phyloP scores from a whole-genome alignment of 495 filamentous ascomycete species.

The Terfezia boudieri region DNA sequence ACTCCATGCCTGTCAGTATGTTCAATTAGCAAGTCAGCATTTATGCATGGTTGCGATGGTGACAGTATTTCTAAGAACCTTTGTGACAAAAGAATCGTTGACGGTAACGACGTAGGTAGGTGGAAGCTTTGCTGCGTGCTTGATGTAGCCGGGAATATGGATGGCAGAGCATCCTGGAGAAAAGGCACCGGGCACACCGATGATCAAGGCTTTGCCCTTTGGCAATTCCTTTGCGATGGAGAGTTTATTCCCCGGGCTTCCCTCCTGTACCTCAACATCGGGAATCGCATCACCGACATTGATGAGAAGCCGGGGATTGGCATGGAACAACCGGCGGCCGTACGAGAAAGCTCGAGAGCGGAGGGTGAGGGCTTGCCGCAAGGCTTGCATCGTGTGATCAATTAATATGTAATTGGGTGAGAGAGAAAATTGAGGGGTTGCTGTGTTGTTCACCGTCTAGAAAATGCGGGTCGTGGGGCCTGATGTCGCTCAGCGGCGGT shows the following conservation, averaged over 20 bases:
- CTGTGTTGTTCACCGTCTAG: no score
- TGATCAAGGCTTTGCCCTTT: constrained; percentile 43
- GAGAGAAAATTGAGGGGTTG: no score
- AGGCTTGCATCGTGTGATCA: no score
- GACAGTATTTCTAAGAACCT: constrained; percentile 20
- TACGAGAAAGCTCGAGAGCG: background rate
- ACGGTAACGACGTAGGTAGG: constrained; percentile 61
- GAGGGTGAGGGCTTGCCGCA: no score
- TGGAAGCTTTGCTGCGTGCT: constrained; percentile 48
- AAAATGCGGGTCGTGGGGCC: no score
- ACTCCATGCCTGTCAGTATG: background rate
- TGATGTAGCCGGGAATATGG: constrained; percentile 67
- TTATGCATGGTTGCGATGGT: background rate
- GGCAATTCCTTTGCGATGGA: constrained; percentile 56
- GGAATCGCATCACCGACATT: constrained; percentile 40
- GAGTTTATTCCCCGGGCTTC: constrained; percentile 56
- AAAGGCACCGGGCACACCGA: constrained; percentile 56
- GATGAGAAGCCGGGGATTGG: constrained; percentile 17
- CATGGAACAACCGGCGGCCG: background rate
- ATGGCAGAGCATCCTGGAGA: constrained; percentile 50
- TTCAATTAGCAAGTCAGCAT: background rate
- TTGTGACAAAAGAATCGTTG: constrained; percentile 84
- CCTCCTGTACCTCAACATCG: constrained; percentile 37
- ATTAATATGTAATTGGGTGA: no score
- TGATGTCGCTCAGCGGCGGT: no score